Evolutionary conservation across 2,329 filamentous ascomycete species (phyloP).

Genomic region (Raffaelea arxii): DNA sequence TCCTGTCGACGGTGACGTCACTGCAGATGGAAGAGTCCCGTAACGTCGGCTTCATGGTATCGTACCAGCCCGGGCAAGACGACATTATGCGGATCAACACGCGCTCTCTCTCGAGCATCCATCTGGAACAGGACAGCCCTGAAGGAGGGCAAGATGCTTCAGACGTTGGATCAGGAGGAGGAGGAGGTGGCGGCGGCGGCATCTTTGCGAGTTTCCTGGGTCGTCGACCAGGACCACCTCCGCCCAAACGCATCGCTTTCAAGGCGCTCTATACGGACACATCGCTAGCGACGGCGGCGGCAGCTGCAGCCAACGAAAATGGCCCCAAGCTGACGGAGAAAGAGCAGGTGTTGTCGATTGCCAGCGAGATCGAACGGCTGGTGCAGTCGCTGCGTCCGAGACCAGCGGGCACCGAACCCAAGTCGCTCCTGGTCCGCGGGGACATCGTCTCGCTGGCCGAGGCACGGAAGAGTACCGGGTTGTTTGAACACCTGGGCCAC

Average conservation of each 20-base stretch:
- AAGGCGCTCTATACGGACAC: constrained; percentile 46
- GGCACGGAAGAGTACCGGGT: constrained; percentile 76
- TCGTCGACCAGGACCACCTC: constrained; percentile 22
- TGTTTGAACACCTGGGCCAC: constrained; percentile 81
- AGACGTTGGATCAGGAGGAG: background rate
- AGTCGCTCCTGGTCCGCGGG: constrained; percentile 41
- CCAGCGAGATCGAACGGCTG: constrained; percentile 65
- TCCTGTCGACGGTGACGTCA: constrained; percentile 76
- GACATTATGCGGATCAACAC: constrained; percentile 78
- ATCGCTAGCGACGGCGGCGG: constrained; percentile 24
- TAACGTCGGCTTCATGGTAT: constrained; percentile 77
- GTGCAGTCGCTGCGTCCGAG: constrained; percentile 38
- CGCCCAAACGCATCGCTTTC: constrained; percentile 35
- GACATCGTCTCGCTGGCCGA: constrained; percentile 80
- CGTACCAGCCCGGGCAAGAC: constrained; percentile 61
- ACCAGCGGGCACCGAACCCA: constrained; percentile 27
- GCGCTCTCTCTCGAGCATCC: constrained; percentile 55
- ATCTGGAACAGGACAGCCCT: constrained; percentile 13
- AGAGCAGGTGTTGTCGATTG: constrained; percentile 54
- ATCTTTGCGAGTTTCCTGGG: constrained; percentile 32
- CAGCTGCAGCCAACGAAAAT: constrained; percentile 30
- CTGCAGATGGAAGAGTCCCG: constrained; percentile 65
- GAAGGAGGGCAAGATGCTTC: constrained; percentile 13
- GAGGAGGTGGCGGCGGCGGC: constrained; percentile 1
- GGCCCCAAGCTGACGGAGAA: constrained; percentile 35